Evolutionary conservation across 2,329 filamentous ascomycete genomes (phyloP).

Genomic region (Plenodomus biglobosus): DNA sequence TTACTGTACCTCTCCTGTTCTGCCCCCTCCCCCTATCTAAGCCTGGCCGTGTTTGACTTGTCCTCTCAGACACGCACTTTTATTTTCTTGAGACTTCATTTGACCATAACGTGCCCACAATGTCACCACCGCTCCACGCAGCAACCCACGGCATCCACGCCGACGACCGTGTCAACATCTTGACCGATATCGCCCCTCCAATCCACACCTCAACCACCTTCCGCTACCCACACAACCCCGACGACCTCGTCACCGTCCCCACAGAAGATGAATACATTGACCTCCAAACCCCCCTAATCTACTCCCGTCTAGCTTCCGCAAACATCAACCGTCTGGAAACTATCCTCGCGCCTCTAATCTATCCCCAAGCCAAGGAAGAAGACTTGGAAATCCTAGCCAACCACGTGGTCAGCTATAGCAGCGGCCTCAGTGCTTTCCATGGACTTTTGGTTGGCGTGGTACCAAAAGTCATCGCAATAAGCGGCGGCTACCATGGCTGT

Average conservation of each 20-base stretch:
- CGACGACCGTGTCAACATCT: conserved; percentile 73
- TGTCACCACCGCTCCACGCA: conserved; percentile 47
- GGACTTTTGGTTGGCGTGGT: conserved; percentile 82
- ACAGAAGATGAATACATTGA: conserved; percentile 47
- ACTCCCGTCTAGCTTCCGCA: conserved; percentile 77
- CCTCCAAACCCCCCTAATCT: conserved; percentile 55
- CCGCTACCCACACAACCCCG: conserved; percentile 73
- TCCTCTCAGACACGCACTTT: no score
- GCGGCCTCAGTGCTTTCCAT: conserved; percentile 85
- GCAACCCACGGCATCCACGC: conserved; percentile 78
- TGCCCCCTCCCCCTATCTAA: no score
- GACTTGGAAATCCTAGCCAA: conserved; percentile 28
- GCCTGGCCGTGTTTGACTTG: no score
- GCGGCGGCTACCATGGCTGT: conserved; percentile 88
- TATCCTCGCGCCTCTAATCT: conserved; percentile 72
- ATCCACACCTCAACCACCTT: conserved; percentile 92
- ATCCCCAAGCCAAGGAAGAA: conserved; percentile 47
- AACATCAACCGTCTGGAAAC: conserved; percentile 85
- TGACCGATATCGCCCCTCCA: conserved; percentile 81
- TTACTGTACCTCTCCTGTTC: background rate
- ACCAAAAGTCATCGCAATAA: conserved; percentile 79
- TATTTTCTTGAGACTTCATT: no score
- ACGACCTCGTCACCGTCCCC: conserved; percentile 57
- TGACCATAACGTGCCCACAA: no score
- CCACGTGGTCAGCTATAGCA: conserved; percentile 74